Conservation (phyloP, 495 filamentous ascomycete genomes). For the Annulohypoxylon bovei region DNA sequence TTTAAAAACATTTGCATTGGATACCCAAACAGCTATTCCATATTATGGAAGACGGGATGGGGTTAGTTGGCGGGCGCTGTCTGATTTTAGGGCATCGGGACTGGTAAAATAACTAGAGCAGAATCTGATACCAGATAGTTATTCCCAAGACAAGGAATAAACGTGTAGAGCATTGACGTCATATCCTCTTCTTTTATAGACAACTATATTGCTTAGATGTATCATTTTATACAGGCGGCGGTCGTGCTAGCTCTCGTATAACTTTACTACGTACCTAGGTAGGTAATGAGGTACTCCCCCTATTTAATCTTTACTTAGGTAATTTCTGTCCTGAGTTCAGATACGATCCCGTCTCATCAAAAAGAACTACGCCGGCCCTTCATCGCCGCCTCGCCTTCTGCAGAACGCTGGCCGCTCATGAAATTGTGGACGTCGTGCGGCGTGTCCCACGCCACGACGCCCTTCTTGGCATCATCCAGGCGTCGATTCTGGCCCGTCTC, state of each 20-base stretch:
- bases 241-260: background rate
- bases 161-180: background rate
- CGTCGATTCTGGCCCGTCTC: slow-evolving; percentile 76
- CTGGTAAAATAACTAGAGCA: background rate
- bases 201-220: slow-evolving; percentile 4
- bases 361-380: background rate
- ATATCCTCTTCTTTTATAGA: slow-evolving; percentile 4
- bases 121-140: background rate
- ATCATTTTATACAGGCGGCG: background rate
- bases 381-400: background rate
- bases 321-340: background rate
- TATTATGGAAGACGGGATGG: background rate
- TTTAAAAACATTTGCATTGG: background rate
- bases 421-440: slow-evolving; percentile 50
- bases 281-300: background rate
- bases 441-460: slow-evolving; percentile 66
- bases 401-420: background rate
- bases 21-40: slow-evolving; percentile 4
- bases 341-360: background rate
- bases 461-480: slow-evolving; percentile 66
- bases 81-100: background rate
- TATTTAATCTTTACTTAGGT: background rate
- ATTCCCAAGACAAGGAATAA: background rate
- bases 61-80: background rate
- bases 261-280: background rate